Base-by-base conservation (phyloP, 768 basidiomycete species). In the Cystobasidiopsis lactophilus region DNA sequence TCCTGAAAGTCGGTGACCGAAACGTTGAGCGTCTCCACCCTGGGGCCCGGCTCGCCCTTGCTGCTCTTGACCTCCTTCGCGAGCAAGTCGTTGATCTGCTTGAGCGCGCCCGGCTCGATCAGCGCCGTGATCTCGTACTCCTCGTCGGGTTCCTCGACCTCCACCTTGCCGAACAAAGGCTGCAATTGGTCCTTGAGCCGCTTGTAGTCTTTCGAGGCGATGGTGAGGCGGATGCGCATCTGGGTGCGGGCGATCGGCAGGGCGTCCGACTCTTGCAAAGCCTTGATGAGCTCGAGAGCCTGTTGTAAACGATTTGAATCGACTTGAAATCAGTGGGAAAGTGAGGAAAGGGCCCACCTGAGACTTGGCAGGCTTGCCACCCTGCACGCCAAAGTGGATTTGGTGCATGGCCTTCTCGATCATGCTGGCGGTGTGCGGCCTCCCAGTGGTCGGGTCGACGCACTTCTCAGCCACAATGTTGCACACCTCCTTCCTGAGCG, bases 381-480 rank as follows among this genome's bases (percentile, higher is more conserved):
- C 74, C 60, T 83, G 81, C 26, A 91, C 80, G 59, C 85, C 91
- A 67, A 82, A 89, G 1, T 89, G 89, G 9, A 84, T 80, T 64
- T 96, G 89, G 9, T 77, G 69, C 91, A 98, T 91, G 0, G 88
- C 88, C 67, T 93, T 96, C 64, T 98, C 93, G 57, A 98, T 85
- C 72, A 96, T 85, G 18, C 84, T 80, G 30, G 91, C 85, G 4
- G 86, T 80, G 65, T 95, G 88, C 4, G 89, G 86, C 10, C 77
- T 71, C 64, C 85, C 80, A 1, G 86, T 91, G 3, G 73, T 69
- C 1, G 93, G 93, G 62, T 96, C 89, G 23, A 96, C 89, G 55
- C 82, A 89, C 70, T 91, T 89, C 69, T 89, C 85, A 5, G 89
- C 80, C 2, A 98, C 85, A 37, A 88, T 75, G 0, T 85, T 91